Evolutionary conservation across 2,329 filamentous ascomycete genomes (phyloP).

Genomic region (Xylariaceae sp.): DNA sequence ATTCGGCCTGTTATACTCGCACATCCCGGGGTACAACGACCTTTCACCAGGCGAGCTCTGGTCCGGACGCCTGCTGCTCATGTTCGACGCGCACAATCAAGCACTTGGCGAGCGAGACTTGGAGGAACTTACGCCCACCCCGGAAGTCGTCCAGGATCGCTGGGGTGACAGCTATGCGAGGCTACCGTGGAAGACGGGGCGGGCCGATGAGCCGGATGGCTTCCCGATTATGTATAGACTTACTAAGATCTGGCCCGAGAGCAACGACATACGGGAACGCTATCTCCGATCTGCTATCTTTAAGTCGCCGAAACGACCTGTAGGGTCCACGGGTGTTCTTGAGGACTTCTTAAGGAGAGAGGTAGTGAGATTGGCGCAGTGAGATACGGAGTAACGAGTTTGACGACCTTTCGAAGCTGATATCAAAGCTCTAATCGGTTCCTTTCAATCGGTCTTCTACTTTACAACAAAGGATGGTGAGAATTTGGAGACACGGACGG

Average conservation of each 20-base stretch:
- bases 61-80: conserved; percentile 12
- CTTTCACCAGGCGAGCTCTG: neutral
- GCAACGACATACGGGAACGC: conserved; percentile 17
- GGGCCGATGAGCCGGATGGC: neutral
- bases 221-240: conserved; percentile 13
- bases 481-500: too few species aligned
- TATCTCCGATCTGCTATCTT: conserved; percentile 26
- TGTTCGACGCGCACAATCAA: conserved; percentile 21
- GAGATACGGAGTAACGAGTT: too few species aligned
- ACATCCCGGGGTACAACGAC: conserved; percentile 4
- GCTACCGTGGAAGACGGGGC: conserved; percentile 13
- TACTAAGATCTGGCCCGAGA: conserved; percentile 25
- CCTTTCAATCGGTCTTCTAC: too few species aligned
- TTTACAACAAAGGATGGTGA: too few species aligned
- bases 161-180: conserved; percentile 27
- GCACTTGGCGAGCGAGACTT: conserved; percentile 8
- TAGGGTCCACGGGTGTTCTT: neutral
- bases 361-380: too few species aligned
- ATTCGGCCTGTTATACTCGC: conserved; percentile 15
- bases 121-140: conserved; percentile 9
- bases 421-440: too few species aligned
- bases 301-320: conserved; percentile 24
- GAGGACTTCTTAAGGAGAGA: too few species aligned
- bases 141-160: conserved; percentile 24
- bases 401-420: too few species aligned